Conservation (phyloP, 1,139 yeast species). For the Scheffersomyces illinoinensis region DNA sequence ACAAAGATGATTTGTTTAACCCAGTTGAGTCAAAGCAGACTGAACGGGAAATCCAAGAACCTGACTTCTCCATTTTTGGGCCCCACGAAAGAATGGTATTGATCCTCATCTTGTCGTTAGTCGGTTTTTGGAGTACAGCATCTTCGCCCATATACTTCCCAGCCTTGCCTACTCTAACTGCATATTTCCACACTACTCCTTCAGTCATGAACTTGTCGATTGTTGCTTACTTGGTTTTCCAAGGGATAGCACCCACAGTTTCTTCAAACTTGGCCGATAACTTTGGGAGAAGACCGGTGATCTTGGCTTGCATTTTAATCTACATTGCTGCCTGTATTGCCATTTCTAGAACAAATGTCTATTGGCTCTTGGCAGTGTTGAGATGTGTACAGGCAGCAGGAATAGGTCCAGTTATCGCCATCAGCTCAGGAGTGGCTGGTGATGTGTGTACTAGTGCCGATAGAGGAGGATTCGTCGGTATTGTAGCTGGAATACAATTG, state of each 20-base stretch:
- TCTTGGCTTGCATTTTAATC: slow-evolving; percentile 51
- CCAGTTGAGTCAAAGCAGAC: neutral
- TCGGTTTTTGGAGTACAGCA: slow-evolving; percentile 42
- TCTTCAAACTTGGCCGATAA: slow-evolving; percentile 67
- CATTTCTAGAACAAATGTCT: slow-evolving; percentile 52
- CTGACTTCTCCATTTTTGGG: slow-evolving; percentile 13
- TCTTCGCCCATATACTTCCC: slow-evolving; percentile 45
- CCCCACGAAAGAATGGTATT: slow-evolving; percentile 13
- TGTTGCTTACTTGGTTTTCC: slow-evolving; percentile 38
- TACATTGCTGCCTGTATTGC: slow-evolving; percentile 62
- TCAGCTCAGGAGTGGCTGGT: slow-evolving; percentile 42
- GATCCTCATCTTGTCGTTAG: slow-evolving; percentile 27
- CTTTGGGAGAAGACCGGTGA: slow-evolving; percentile 68
- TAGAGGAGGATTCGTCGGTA: slow-evolving; percentile 43
- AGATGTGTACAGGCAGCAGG: slow-evolving; percentile 44
- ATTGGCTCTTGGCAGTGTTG: slow-evolving; percentile 36
- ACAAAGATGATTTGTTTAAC: neutral
- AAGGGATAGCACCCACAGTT: slow-evolving; percentile 55
- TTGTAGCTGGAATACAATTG: slow-evolving; percentile 35
- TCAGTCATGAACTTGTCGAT: slow-evolving; percentile 34
- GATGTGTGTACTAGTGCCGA: slow-evolving; percentile 38
- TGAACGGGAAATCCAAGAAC: slow-evolving; percentile 1
- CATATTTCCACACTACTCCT: slow-evolving; percentile 23
- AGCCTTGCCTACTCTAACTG: slow-evolving; percentile 37
- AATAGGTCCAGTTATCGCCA: slow-evolving; percentile 42